A percentile compares a stretch with the other conserved stretches of the same genome.
phyloP scores from a whole-genome alignment of 495 filamentous ascomycete species.

The Aspergillus affinis region DNA sequence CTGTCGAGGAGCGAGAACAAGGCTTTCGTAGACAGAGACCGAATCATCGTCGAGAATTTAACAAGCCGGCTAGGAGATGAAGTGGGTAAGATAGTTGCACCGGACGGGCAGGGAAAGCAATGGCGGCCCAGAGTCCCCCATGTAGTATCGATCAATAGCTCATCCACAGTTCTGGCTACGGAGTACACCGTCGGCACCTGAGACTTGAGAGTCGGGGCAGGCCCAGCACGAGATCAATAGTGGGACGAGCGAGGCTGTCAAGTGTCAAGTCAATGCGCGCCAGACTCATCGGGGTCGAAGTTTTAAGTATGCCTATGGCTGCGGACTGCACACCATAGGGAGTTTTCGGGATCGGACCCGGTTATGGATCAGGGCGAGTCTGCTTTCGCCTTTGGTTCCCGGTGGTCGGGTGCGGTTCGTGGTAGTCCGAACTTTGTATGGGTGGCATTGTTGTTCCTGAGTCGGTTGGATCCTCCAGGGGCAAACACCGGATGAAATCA shows the following conservation, averaged over 20 bases:
- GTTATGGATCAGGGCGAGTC: neutral
- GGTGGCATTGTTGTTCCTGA: too few species aligned
- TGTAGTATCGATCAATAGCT: neutral
- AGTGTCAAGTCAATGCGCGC: neutral
- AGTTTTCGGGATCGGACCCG: neutral
- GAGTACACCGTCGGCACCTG: neutral
- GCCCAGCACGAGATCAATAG: neutral
- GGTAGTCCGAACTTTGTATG: too few species aligned
- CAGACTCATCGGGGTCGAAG: neutral
- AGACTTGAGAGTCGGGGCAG: neutral
- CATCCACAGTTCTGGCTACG: neutral
- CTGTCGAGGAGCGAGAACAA: neutral
- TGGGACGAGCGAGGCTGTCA: neutral
- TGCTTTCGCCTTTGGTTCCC: neutral
- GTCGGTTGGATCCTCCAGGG: too few species aligned
- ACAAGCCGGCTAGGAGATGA: neutral
- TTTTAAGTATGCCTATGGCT: neutral
- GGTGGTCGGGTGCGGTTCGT: neutral
- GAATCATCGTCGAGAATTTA: neutral
- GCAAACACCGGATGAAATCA: neutral
- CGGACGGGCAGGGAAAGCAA: neutral
- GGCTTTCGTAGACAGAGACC: neutral
- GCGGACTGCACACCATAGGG: too few species aligned
- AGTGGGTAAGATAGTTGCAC: neutral
- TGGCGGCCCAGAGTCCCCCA: too few species aligned